phyloP scores from a whole-genome alignment of 306 rosid genomes.

The Vigna nakashimae region DNA sequence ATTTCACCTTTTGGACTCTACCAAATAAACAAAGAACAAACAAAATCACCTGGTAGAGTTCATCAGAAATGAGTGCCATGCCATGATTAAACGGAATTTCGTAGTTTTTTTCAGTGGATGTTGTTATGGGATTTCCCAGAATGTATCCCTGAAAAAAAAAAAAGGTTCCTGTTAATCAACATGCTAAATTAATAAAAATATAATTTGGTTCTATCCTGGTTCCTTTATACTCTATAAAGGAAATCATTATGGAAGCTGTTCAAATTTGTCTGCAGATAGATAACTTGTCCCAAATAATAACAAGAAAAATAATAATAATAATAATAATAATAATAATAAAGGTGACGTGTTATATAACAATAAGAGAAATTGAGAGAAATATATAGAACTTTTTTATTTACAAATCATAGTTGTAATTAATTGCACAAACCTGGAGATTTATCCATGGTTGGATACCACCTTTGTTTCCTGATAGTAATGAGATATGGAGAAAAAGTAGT shows the following conservation, averaged over 20 bases:
- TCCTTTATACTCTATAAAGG: neutral
- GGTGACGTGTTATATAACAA: neutral
- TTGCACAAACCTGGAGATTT: conserved; percentile 42
- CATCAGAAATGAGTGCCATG: conserved; percentile 62
- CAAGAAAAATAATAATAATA: too few species aligned
- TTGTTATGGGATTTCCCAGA: conserved; percentile 31
- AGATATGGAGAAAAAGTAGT: neutral
- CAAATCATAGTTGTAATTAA: neutral
- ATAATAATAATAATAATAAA: neutral
- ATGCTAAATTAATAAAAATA: neutral
- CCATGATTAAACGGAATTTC: conserved; percentile 50
- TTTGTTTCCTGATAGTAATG: conserved; percentile 13
- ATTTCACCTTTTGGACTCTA: neutral
- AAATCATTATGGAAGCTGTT: neutral
- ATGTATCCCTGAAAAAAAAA: conserved; percentile 3
- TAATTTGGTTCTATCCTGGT: neutral
- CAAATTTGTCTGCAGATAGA: neutral
- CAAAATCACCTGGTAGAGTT: conserved; percentile 53
- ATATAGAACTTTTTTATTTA: neutral
- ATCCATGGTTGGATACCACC: conserved; percentile 41
- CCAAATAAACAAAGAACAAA: neutral
- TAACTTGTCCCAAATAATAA: too few species aligned
- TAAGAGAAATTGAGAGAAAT: neutral
- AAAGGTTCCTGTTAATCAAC: neutral
- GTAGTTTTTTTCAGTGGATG: neutral